These are phyloP conservation scores for Verticillium nubilum DNA, from an alignment of 2,329 filamentous ascomycete species.

Conservation along the genomic window DNA sequence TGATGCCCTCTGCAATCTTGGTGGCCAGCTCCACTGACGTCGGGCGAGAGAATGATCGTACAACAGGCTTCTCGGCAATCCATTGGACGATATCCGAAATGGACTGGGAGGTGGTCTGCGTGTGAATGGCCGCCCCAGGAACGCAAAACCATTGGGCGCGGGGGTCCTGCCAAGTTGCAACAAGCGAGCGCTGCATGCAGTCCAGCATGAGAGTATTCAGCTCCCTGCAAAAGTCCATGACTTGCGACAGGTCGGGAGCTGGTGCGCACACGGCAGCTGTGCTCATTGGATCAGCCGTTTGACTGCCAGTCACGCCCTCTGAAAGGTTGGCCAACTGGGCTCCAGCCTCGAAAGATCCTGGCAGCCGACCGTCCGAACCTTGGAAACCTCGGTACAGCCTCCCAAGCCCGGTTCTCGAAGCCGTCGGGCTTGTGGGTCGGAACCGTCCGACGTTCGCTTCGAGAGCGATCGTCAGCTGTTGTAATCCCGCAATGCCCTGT, in stretches of 20 bases:
- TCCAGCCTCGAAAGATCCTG: background rate
- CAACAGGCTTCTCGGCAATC: slow-evolving; percentile 4
- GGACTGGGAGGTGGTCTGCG: background rate
- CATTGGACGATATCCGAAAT: slow-evolving; percentile 2
- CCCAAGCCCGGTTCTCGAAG: background rate
- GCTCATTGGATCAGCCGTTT: background rate
- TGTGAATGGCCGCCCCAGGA: background rate
- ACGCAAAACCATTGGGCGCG: slow-evolving; percentile 3
- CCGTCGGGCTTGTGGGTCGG: background rate
- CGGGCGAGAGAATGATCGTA: slow-evolving; percentile 1
- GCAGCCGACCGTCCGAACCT: background rate
- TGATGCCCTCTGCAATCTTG: slow-evolving; percentile 4
- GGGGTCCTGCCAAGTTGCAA: background rate
- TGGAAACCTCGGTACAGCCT: background rate
- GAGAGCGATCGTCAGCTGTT: background rate
- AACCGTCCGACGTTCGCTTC: background rate
- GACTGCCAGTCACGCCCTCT: background rate
- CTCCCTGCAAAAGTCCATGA: background rate
- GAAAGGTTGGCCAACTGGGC: background rate
- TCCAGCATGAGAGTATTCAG: background rate
- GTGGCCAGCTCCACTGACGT: slow-evolving; percentile 1
- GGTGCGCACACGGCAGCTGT: background rate
- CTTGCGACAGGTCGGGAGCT: background rate
- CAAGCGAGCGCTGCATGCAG: background rate
- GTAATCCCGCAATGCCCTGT: background rate